Evolutionary conservation across 2,329 filamentous ascomycete species (phyloP).

Genomic region (Fusarium falciforme): DNA sequence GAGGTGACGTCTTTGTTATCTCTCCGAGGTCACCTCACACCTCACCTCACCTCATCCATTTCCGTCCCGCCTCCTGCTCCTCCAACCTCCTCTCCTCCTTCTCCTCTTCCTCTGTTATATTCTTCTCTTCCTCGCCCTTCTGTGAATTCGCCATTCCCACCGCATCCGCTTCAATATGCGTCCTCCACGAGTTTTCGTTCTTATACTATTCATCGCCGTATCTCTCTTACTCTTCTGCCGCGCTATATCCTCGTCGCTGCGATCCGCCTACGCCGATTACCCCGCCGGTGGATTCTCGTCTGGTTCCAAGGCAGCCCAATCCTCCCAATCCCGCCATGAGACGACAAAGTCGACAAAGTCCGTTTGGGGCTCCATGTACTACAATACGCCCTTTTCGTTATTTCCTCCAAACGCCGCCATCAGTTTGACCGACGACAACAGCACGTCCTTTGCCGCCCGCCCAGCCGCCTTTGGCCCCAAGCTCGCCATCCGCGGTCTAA

Average conservation of each 20-base stretch:
- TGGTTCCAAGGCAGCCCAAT: slow-evolving; percentile 25
- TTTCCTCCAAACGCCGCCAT: slow-evolving; percentile 97
- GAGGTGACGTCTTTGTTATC: slow-evolving; percentile 40
- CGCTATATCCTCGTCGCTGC: slow-evolving; percentile 56
- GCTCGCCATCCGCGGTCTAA: slow-evolving; percentile 80
- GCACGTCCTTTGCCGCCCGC: slow-evolving; percentile 92
- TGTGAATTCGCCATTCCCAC: slow-evolving; percentile 13
- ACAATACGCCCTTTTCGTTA: slow-evolving; percentile 82
- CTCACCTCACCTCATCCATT: slow-evolving; percentile 37
- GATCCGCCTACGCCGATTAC: slow-evolving; percentile 43
- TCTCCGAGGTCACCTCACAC: slow-evolving; percentile 35
- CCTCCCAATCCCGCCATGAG: slow-evolving; percentile 22
- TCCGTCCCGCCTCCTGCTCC: slow-evolving; percentile 4
- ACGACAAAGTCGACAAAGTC: slow-evolving; percentile 37
- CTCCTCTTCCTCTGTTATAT: slow-evolving; percentile 7
- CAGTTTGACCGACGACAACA: slow-evolving; percentile 97
- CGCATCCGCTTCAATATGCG: slow-evolving; percentile 57
- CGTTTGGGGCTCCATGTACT: slow-evolving; percentile 69
- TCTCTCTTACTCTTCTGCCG: slow-evolving; percentile 67
- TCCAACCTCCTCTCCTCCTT: slow-evolving; percentile 17
- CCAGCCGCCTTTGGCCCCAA: slow-evolving; percentile 92
- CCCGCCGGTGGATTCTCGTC: slow-evolving; percentile 41
- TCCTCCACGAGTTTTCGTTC: slow-evolving; percentile 64
- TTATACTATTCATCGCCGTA: slow-evolving; percentile 64
- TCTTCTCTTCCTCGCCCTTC: slow-evolving; percentile 2